Evolutionary conservation across 805 yeast genomes (phyloP), one percentile per base, ranked within the genome.

Genomic region (Saccharomycodes ludwigii): DNA sequence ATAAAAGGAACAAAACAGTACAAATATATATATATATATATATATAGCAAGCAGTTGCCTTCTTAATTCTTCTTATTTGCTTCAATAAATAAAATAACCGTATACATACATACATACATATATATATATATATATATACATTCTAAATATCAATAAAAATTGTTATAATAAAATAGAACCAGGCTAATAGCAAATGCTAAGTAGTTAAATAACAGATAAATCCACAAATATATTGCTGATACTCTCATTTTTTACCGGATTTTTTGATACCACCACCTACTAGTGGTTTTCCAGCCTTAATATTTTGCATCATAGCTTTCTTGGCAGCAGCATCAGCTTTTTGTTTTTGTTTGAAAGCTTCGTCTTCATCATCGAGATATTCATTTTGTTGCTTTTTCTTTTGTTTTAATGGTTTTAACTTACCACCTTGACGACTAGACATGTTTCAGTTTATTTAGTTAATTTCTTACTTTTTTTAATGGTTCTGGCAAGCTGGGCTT

Each of bases 361-460:
- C 34, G 41, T 85, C 96, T 37, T 86, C 96, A 2, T 86, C 95
- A 55, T 85, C 94, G 39, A 61, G 55, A 19, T 78, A 84, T 40
- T 76, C 79, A 35, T 64, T 66, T 50, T 71, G 69, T 50, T 71
- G 69, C 71, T 84, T 84, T 77, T 78, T 73, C 63, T 82, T 88
- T 45, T 88, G 80, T 52, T 61, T 61, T 37, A 61, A 46, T 36
- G 65, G 96, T 74, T 86, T 86, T 38, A 86, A 75, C 58, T 86
- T 86, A 52, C 96, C 96, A 54, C 96, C 96, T 68, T 86, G 95
- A 66, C 95, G 85, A 49, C 94, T 85, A 31, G 95, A 84, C 95
- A 85, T 84, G 27, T 26, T 51, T 33, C 12, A 18, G 12, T 9
- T 30, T 8, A 25, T 24, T 6, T 20, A 20, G 10, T 10, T 20